Base-by-base conservation (phyloP, 1,139 yeast species). In the Lodderomyces metapsilosis region DNA sequence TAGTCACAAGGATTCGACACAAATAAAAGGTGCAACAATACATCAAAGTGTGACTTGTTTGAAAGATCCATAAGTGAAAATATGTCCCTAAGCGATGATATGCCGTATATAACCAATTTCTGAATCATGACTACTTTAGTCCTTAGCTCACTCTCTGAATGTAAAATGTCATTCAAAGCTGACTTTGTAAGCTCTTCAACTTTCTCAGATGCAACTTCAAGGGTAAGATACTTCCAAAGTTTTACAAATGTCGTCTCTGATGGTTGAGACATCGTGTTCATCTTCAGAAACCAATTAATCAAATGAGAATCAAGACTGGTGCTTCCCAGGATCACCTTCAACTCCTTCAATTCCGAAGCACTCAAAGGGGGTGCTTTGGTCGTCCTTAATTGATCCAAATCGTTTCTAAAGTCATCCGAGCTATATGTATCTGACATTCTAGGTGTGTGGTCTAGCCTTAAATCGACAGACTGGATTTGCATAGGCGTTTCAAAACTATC, bases 401-500 rank as follows among this genome's bases (percentile, higher is more conserved):
- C 70, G 16, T 51, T 51, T 33, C 59, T 52, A 43, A 70, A 68
- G 18, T 55, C 60, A 7, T 51, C 55, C 2, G 57, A 50, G 1
- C 64, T 51, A 38, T 59, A 62, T 3, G 8, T 11, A 46, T 41
- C 15, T 61, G 66, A 24, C 31, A 22, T 5, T 43, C 35, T 32
- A 47, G 54, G n/a, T 48, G 57, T 30, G 34, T 32, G 23, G n/a
- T 34, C 34, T 33, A 21, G 18, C 9, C 39, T 18, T 10, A 36
- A 18, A 20, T 40, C 49, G 16, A 43, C 45, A 0, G 61, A 45
- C 37, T 54, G 58, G 5, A 67, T 58, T 37, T 61, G 66, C 61
- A 67, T 55, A 1, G 72, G 72, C 1, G 71, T 62, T 12, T 66
- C 71, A n/a, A 56, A 54, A 1, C 57, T 57, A n/a, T 62, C 63